Percentiles rank a stretch among this genome's conserved stretches.
phyloP scores from a whole-genome alignment of 345 rosid genomes.

The Euphorbia tirucalli region DNA sequence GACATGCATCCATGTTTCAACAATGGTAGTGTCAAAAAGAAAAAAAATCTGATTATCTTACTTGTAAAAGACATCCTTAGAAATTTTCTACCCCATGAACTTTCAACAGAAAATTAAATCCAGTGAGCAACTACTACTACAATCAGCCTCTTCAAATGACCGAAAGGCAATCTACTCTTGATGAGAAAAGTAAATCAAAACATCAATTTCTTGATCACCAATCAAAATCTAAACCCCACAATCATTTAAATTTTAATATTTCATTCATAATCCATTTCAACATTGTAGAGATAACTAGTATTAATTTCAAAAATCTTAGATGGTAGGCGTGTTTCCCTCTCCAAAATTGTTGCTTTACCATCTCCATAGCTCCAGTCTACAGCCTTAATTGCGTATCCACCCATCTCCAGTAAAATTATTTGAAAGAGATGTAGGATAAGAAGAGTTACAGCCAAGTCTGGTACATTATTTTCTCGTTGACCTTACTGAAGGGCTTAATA shows the following conservation, averaged over 20 bases:
- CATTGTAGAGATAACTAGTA: not conserved
- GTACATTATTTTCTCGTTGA: not conserved
- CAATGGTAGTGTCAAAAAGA: not conserved
- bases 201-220: not conserved
- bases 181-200: not conserved
- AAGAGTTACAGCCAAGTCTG: not conserved
- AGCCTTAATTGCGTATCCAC: too few relatives aligned
- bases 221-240: not conserved
- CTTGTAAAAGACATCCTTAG: too few relatives aligned
- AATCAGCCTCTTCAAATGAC: too few relatives aligned
- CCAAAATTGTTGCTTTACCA: not conserved
- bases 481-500: not conserved
- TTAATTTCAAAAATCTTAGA: not conserved
- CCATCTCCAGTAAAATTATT: too few relatives aligned
- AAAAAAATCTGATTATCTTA: too few relatives aligned
- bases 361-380: not conserved
- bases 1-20: not conserved
- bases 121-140: too few relatives aligned
- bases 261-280: not conserved
- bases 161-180: not conserved
- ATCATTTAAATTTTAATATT: not conserved
- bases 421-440: not conserved
- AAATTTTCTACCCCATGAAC: not conserved
- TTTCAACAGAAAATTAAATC: too few relatives aligned
- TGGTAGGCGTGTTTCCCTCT: not conserved